Percentiles rank a stretch among this genome's conserved stretches.
These are phyloP conservation scores for Podila minutissima DNA, from an alignment of 192 early-diverging fungal genomes.

Conservation along the genomic window DNA sequence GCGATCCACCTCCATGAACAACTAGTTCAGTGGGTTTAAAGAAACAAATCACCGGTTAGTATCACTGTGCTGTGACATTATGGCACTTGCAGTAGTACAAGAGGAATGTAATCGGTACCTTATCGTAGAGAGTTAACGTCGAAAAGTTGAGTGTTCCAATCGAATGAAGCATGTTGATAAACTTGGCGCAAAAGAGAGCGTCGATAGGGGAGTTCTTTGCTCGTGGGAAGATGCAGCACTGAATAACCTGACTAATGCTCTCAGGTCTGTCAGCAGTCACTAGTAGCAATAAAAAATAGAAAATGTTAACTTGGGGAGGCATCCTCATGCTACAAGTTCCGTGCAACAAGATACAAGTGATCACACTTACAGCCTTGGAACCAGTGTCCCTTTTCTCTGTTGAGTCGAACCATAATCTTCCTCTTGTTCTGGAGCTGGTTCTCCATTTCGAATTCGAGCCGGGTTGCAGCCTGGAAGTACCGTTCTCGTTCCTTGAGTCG, in stretches of 20 bases:
- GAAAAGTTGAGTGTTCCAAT: slow-evolving; percentile 77
- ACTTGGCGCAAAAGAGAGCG: slow-evolving; percentile 80
- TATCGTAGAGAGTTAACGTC: slow-evolving; percentile 76
- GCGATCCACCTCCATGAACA: slow-evolving; percentile 32
- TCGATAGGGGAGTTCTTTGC: slow-evolving; percentile 71
- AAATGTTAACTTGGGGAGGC: not conserved
- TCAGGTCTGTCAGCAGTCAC: slow-evolving; percentile 47
- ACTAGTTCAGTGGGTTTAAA: slow-evolving; percentile 1
- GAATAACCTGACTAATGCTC: slow-evolving; percentile 62
- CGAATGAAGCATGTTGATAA: slow-evolving; percentile 75
- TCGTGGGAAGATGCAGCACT: slow-evolving; percentile 80
- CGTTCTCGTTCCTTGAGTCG: slow-evolving; percentile 36
- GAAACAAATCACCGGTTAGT: not conserved
- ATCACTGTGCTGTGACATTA: not conserved
- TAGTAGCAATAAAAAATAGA: not conserved
- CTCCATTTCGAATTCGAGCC: slow-evolving; percentile 54
- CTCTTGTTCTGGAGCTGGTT: slow-evolving; percentile 51
- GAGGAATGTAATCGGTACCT: slow-evolving; percentile 36
- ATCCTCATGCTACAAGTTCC: not conserved
- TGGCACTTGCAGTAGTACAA: not conserved
- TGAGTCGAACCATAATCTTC: slow-evolving; percentile 37
- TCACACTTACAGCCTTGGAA: slow-evolving; percentile 47
- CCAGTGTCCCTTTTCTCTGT: slow-evolving; percentile 59
- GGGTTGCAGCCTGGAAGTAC: slow-evolving; percentile 8
- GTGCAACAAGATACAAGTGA: not conserved